Evolutionary conservation across 306 rosid genomes (phyloP).

Genomic region (Cucurbita argyrosperma): DNA sequence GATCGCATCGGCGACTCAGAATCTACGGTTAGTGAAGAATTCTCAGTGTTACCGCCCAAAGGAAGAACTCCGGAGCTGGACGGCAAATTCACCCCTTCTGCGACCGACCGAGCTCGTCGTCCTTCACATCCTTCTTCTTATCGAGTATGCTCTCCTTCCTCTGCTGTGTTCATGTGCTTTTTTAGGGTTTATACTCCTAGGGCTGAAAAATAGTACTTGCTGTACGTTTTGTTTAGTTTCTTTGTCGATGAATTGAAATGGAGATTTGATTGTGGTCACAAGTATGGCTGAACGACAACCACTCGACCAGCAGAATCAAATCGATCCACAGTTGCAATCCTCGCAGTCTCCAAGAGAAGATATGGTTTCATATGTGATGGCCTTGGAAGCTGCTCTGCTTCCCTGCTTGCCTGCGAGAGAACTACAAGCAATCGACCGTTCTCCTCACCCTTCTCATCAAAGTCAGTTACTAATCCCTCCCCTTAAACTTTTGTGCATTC

Average conservation of each 20-base stretch:
- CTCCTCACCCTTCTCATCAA: conserved; percentile 88
- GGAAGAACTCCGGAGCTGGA: too few species aligned
- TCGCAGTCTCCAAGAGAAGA: conserved; percentile 50
- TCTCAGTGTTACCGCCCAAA: too few species aligned
- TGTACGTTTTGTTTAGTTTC: background rate
- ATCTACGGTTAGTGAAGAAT: too few species aligned
- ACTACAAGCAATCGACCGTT: conserved; percentile 95
- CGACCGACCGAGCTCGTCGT: too few species aligned
- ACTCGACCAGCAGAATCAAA: conserved; percentile 34
- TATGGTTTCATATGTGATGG: conserved; percentile 57
- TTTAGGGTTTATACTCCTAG: too few species aligned
- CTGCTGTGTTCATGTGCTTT: too few species aligned
- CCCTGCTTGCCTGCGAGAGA: conserved; percentile 96
- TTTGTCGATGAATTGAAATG: background rate
- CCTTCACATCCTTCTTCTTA: too few species aligned
- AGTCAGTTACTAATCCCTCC: conserved; percentile 33
- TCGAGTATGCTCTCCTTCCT: too few species aligned
- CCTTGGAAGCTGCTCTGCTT: conserved; percentile 87
- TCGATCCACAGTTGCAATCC: conserved; percentile 42
- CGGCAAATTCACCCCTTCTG: too few species aligned
- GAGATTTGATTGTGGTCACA: background rate
- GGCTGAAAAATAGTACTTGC: background rate
- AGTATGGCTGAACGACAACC: conserved; percentile 60
- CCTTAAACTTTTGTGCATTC: background rate
- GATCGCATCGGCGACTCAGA: too few species aligned